Evolutionary conservation across 2,329 filamentous ascomycete genomes (phyloP), one percentile per base, ranked within the genome.

Genomic region (Gnomoniopsis sp.): DNA sequence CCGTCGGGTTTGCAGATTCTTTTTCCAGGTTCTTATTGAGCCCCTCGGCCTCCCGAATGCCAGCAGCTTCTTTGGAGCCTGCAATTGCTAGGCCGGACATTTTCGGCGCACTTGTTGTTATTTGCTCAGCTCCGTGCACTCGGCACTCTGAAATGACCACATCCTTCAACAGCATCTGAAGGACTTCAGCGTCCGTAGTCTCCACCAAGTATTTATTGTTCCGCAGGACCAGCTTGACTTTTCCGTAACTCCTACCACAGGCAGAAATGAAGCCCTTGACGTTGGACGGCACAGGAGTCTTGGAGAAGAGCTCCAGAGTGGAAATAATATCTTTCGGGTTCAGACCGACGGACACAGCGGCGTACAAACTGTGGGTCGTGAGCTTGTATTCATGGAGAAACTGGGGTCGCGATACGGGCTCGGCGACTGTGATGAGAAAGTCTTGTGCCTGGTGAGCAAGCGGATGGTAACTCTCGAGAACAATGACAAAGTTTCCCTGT

Each of bases 171-270:
- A 97, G 80, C 67, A 84, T 88, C 71, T 96, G 91, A 53, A 97
- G 79, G 71, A 96, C 91, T 15, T 87, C 81, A 7, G 91, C 88
- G 71, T 97, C 93, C 14, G 90, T 88, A 66, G 90, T 96, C 74
- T 97, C 93, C 56, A 97, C 86, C 65, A 89, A 96, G 71, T 95
- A 96, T 64, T 91, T 89, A 58, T 92, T 96, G 67, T 96, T 89
- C 72, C 96, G 95, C 65, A 97, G 73, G 48, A 97, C 93, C 51
- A 97, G 83, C 71, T 96, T 93, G 57, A 96, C 91, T 72, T 96
- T 96, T 62, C 93, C 93, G 69, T 95, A 96, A 52, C 90, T 93
- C 62, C 90, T 87, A 6, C 91, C 95, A 62, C 92, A 95, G 60
- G 87, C 87, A n/a, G 73, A 76, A 63, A 92, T 92, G 72, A 93